Percentiles rank a stretch among this genome's conserved stretches.
Evolutionary conservation across 441 rosid genomes (phyloP).

Genomic region (Populus tomentosa): DNA sequence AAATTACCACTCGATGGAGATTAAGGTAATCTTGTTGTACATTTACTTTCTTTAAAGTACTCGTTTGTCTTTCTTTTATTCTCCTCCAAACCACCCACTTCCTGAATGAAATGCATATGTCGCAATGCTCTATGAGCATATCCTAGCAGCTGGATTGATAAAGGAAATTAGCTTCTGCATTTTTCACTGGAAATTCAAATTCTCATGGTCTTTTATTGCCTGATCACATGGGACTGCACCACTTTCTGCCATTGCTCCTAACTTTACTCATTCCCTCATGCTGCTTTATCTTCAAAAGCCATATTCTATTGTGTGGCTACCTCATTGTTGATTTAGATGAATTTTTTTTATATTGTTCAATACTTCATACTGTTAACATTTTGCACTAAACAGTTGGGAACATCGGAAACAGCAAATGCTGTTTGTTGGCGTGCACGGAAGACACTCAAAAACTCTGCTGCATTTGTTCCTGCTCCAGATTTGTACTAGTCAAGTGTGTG

Average conservation of each 20-base stretch:
- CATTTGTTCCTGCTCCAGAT: conserved; percentile 22
- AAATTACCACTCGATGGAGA: conserved; percentile 66
- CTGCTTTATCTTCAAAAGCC: background rate
- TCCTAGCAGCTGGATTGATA: no score
- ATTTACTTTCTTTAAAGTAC: background rate
- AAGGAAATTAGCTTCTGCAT: background rate
- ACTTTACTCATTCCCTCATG: background rate
- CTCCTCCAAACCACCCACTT: no score
- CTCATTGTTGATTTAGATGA: background rate
- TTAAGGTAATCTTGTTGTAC: conserved; percentile 37
- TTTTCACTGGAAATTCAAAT: background rate
- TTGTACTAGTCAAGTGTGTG: conserved; percentile 2
- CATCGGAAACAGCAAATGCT: conserved; percentile 61
- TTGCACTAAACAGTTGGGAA: conserved; percentile 57
- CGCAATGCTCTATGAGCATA: background rate
- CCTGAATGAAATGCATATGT: background rate
- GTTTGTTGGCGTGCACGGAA: conserved; percentile 78
- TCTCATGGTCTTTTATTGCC: background rate
- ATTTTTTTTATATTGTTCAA: background rate
- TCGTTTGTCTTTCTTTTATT: background rate
- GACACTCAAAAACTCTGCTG: conserved; percentile 47
- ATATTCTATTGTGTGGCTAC: background rate
- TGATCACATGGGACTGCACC: background rate
- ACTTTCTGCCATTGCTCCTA: background rate
- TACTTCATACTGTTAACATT: background rate